These are phyloP conservation scores for Ampelocalamus luodianensis DNA, from an alignment of 176 grass and related monocot species.

Conservation along the genomic window DNA sequence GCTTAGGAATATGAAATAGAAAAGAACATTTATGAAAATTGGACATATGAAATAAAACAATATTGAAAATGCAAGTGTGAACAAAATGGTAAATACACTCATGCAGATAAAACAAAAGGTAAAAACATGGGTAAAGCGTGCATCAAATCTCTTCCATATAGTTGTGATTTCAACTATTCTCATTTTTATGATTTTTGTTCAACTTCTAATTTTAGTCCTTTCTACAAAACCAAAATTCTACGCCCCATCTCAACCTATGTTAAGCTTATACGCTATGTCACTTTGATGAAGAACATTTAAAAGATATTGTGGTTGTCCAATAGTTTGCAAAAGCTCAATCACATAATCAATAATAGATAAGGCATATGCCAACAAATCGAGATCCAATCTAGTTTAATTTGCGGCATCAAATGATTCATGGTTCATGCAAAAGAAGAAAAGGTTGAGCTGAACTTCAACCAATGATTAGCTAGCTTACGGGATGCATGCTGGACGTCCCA, in stretches of 20 bases:
- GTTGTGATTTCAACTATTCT: not conserved
- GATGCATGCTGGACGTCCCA: too few relatives aligned
- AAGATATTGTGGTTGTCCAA: not conserved
- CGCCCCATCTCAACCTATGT: conserved; percentile 3
- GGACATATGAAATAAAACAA: too few relatives aligned
- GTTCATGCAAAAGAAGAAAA: too few relatives aligned
- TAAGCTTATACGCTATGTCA: conserved; percentile 25
- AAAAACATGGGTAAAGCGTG: not conserved
- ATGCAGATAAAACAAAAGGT: not conserved
- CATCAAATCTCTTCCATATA: not conserved
- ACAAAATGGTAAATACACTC: too few relatives aligned
- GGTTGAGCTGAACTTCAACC: too few relatives aligned
- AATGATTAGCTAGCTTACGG: too few relatives aligned
- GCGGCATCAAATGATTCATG: too few relatives aligned
- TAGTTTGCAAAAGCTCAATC: conserved; percentile 18
- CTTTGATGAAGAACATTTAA: conserved; percentile 3
- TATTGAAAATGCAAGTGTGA: too few relatives aligned
- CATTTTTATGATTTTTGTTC: not conserved
- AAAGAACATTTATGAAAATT: too few relatives aligned
- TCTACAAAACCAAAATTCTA: not conserved
- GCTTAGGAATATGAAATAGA: too few relatives aligned
- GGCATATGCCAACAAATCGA: conserved; percentile 7
- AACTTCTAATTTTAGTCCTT: conserved; percentile 28
- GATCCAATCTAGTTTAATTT: not conserved
- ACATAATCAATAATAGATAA: conserved; percentile 20